Evolutionary conservation across 108 stramenopile genomes (phyloP).

Genomic region (Cyclostephanos tholiformis): DNA sequence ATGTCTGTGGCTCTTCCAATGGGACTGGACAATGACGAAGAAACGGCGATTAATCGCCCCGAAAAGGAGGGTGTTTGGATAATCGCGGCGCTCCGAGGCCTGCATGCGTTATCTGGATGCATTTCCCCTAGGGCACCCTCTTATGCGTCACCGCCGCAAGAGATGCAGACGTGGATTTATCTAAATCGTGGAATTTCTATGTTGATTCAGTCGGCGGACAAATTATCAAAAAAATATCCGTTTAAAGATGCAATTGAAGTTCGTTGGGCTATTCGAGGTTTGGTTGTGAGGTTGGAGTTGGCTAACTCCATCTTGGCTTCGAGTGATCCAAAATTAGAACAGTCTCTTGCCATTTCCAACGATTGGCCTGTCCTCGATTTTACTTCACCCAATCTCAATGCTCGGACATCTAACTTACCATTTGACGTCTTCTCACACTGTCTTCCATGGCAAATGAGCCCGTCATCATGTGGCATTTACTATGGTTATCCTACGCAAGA

Average conservation of each 20-base stretch:
- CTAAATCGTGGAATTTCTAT: constrained; percentile 33
- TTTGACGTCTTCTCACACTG: constrained; percentile 69
- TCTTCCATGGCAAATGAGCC: constrained; percentile 52
- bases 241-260: constrained; percentile 61
- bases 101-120: constrained; percentile 47
- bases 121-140: constrained; percentile 30
- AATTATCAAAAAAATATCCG: constrained; percentile 18
- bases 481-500: constrained; percentile 38
- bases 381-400: constrained; percentile 49
- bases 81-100: constrained; percentile 46
- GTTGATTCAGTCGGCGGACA: constrained; percentile 47
- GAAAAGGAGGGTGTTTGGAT: constrained; percentile 59
- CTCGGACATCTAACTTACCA: constrained; percentile 49
- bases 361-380: neutral
- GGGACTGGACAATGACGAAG: constrained; percentile 8
- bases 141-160: constrained; percentile 8
- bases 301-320: constrained; percentile 14
- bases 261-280: constrained; percentile 59
- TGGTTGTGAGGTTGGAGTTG: constrained; percentile 46
- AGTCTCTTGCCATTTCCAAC: neutral
- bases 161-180: constrained; percentile 30
- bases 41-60: constrained; percentile 24
- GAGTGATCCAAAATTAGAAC: neutral
- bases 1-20: constrained; percentile 52
- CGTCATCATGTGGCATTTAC: constrained; percentile 14